phyloP scores from a whole-genome alignment of 2,329 filamentous ascomycete species.

The Hypoxylon sp. region DNA sequence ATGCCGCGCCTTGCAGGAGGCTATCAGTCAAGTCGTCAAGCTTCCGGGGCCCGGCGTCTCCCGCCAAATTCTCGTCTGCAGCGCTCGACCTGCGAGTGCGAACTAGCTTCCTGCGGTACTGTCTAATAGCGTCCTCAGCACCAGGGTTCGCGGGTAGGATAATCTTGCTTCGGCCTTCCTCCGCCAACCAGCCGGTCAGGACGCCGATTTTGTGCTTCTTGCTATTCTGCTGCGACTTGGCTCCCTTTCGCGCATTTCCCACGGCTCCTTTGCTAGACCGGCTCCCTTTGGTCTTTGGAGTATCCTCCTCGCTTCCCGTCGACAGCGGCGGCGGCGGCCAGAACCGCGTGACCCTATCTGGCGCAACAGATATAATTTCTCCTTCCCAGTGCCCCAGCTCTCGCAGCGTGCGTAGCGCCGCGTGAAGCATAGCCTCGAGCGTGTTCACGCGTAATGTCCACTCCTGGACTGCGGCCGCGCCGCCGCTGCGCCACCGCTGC shows the following conservation, averaged over 20 bases:
- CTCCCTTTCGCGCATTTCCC: slow-evolving; percentile 49
- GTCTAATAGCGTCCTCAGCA: slow-evolving; percentile 21
- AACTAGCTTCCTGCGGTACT: slow-evolving; percentile 43
- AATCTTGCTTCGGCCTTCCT: slow-evolving; percentile 36
- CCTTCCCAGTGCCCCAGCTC: slow-evolving; percentile 58
- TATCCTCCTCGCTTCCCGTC: not conserved
- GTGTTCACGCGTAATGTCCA: slow-evolving; percentile 88
- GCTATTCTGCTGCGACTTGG: slow-evolving; percentile 55
- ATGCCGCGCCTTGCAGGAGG: slow-evolving; percentile 81
- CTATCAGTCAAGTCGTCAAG: slow-evolving; percentile 86
- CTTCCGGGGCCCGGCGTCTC: slow-evolving; percentile 62
- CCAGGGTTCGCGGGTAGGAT: slow-evolving; percentile 31
- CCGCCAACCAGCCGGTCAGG: slow-evolving; percentile 65
- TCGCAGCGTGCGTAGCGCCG: slow-evolving; percentile 70
- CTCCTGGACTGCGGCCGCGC: slow-evolving; percentile 75
- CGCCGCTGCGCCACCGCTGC: slow-evolving; percentile 72
- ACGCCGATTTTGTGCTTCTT: slow-evolving; percentile 75
- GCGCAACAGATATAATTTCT: slow-evolving; percentile 64
- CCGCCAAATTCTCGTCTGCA: slow-evolving; percentile 53
- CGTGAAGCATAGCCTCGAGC: slow-evolving; percentile 85
- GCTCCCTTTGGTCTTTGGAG: slow-evolving; percentile 26
- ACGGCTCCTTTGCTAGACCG: slow-evolving; percentile 1
- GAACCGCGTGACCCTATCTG: slow-evolving; percentile 67
- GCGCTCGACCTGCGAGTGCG: slow-evolving; percentile 31
- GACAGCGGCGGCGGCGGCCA: slow-evolving; percentile 55